These are phyloP conservation scores for Acer yangbiense DNA, from an alignment of 345 rosid genomes.

Conservation along the genomic window DNA sequence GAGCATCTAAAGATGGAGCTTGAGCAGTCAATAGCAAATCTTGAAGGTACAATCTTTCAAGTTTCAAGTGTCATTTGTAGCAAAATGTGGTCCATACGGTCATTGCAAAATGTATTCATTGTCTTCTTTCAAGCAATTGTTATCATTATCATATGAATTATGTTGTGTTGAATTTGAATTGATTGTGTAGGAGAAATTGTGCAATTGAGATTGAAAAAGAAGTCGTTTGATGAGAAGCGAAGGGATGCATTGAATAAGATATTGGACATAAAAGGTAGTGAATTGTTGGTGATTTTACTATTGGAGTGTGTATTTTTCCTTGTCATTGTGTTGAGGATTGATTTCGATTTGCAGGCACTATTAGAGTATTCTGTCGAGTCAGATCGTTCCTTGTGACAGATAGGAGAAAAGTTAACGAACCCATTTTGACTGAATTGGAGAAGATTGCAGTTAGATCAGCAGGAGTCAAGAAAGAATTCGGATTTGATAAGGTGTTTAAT, in stretches of 20 bases:
- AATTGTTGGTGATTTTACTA: slow-evolving; percentile 5
- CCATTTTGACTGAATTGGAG: slow-evolving; percentile 46
- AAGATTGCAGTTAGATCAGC: slow-evolving; percentile 51
- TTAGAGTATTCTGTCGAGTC: slow-evolving; percentile 85
- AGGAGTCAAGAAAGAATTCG: slow-evolving; percentile 67
- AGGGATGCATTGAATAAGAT: slow-evolving; percentile 64
- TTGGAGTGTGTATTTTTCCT: slow-evolving; percentile 4
- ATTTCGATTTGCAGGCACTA: slow-evolving; percentile 61
- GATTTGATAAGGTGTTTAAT: slow-evolving; percentile 72
- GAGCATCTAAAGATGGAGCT: slow-evolving; percentile 74
- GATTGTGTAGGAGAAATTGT: slow-evolving; percentile 56
- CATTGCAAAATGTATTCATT: slow-evolving; percentile 2
- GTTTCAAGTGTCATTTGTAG: slow-evolving; percentile 1
- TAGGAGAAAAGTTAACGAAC: slow-evolving; percentile 49
- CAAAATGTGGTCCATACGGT: background rate
- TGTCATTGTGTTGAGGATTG: background rate
- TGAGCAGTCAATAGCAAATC: slow-evolving; percentile 50
- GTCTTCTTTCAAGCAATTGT: background rate
- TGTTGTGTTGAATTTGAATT: slow-evolving; percentile 12
- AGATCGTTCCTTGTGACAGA: slow-evolving; percentile 53
- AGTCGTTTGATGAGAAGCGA: slow-evolving; percentile 61
- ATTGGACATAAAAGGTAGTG: slow-evolving; percentile 73
- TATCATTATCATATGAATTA: background rate
- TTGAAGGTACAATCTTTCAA: slow-evolving; percentile 52
- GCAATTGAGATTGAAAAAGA: slow-evolving; percentile 56